phyloP scores from a whole-genome alignment of 495 filamentous ascomycete species.

The Daldinia caldariorum region DNA sequence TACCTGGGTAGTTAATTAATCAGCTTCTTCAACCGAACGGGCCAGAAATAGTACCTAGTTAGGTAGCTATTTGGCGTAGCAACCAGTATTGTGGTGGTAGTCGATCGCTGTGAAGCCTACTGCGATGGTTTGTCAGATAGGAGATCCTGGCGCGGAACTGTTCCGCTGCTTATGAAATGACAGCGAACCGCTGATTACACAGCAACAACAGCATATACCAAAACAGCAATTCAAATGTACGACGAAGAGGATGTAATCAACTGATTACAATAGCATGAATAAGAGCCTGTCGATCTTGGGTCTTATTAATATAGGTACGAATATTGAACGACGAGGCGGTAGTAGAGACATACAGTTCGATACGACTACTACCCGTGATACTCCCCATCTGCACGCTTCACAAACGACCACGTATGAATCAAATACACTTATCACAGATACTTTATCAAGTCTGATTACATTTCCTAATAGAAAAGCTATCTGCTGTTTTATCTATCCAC shows the following conservation, averaged over 20 bases:
- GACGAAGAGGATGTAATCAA: neutral
- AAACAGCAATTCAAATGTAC: neutral
- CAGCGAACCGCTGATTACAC: neutral
- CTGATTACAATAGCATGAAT: neutral
- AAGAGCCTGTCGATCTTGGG: neutral
- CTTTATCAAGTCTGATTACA: neutral
- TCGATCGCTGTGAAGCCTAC: neutral
- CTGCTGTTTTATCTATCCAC: conserved; percentile 1
- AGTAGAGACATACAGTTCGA: no score
- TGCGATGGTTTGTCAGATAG: neutral
- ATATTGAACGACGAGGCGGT: neutral
- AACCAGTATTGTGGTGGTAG: neutral
- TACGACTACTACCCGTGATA: no score
- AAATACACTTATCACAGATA: neutral
- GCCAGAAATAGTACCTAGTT: neutral
- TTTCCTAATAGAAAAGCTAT: neutral
- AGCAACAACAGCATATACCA: neutral
- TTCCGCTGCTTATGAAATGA: conserved; percentile 1
- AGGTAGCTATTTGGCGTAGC: neutral
- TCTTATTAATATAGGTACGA: neutral
- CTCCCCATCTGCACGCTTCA: neutral
- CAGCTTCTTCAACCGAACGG: neutral
- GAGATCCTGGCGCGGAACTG: neutral
- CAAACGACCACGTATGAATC: neutral
- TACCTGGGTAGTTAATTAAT: neutral